A percentile compares a stretch with the other conserved stretches of the same genome.
Conservation (phyloP, 176 grass and related monocot genomes). For the Oryza coarctata region DNA sequence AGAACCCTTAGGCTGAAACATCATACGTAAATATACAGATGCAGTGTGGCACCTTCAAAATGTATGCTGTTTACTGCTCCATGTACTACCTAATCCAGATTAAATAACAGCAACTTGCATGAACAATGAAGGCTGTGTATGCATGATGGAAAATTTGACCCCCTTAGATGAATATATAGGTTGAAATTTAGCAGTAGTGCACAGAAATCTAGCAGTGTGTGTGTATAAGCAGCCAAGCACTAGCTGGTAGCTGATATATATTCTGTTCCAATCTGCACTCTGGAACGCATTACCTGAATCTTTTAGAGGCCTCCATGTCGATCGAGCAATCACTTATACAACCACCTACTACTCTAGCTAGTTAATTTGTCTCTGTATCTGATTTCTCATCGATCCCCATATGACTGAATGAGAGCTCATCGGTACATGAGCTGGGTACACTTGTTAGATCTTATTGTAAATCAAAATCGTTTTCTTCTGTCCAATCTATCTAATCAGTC, state of each 20-base stretch:
- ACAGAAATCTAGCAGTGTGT: neutral
- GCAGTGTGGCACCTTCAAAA: neutral
- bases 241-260: neutral
- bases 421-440: slow-evolving; percentile 10
- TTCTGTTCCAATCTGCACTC: neutral
- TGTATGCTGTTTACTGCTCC: too few species aligned
- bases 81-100: neutral
- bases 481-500: slow-evolving; percentile 36
- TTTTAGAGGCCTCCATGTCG: neutral
- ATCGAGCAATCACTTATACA: neutral
- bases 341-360: neutral
- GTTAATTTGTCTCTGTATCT: neutral
- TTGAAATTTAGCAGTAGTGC: neutral
- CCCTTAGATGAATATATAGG: neutral
- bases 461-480: slow-evolving; percentile 25
- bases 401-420: slow-evolving; percentile 15
- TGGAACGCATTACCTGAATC: neutral
- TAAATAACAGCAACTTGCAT: neutral
- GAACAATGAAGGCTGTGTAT: neutral
- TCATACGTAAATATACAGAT: neutral
- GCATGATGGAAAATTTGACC: neutral
- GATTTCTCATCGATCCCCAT: slow-evolving; percentile 12
- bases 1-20: neutral
- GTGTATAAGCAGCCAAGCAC: neutral
- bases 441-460: slow-evolving; percentile 34